A percentile compares a stretch with the other conserved stretches of the same genome.
Evolutionary conservation across 2,329 filamentous ascomycete species (phyloP).

Genomic region (Cytospora paraplurivora): DNA sequence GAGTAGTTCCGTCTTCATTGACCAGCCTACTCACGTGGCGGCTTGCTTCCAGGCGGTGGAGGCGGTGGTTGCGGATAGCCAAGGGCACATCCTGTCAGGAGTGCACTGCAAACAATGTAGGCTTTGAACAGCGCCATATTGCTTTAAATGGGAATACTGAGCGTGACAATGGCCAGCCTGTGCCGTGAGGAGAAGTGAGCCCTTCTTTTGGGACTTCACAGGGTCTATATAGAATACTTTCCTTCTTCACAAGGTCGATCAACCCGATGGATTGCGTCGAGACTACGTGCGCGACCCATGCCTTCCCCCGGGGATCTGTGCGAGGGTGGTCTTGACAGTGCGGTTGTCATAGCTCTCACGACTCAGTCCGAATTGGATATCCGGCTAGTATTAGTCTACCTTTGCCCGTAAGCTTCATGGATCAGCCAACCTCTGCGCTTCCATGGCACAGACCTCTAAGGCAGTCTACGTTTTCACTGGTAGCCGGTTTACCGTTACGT

Average conservation of each 20-base stretch:
- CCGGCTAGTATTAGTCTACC: conserved; percentile 43
- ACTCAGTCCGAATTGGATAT: conserved; percentile 20
- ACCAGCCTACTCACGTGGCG: conserved; percentile 4
- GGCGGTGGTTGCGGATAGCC: not conserved
- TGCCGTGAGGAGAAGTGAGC: not conserved
- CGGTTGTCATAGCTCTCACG: not conserved
- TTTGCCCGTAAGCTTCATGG: conserved; percentile 46
- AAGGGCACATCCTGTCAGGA: not conserved
- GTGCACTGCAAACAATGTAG: not conserved
- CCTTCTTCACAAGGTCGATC: conserved; percentile 45
- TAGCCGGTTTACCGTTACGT: conserved; percentile 29
- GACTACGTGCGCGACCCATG: conserved; percentile 46
- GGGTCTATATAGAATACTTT: conserved; percentile 38
- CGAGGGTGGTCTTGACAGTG: not conserved
- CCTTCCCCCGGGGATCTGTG: conserved; percentile 33
- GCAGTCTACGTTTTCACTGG: no score
- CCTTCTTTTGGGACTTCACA: not conserved
- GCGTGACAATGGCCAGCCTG: no score
- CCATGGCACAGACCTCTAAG: conserved; percentile 38
- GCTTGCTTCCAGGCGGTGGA: not conserved
- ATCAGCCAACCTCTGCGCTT: conserved; percentile 55
- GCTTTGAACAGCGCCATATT: not conserved
- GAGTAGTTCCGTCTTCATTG: not conserved
- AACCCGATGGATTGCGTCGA: conserved; percentile 38
- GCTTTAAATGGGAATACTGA: not conserved